phyloP scores from a whole-genome alignment of 345 rosid species.

The Pistacia atlantica region DNA sequence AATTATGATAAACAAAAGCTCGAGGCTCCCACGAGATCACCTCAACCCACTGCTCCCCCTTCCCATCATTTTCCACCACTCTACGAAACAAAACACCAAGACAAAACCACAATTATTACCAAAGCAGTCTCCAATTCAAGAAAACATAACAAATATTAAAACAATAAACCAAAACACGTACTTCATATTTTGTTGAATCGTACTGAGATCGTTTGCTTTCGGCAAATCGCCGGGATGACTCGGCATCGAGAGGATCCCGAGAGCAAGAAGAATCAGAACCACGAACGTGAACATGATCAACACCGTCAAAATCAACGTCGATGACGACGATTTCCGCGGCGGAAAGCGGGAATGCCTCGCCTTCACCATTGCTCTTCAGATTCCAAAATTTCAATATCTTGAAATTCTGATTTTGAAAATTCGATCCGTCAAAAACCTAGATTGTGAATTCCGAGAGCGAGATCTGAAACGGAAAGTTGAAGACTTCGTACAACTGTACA shows the following conservation, averaged over 20 bases:
- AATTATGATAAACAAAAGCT: slow-evolving; percentile 82
- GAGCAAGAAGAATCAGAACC: slow-evolving; percentile 65
- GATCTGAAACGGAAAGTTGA: not conserved
- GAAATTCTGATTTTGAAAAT: not conserved
- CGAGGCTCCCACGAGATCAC: slow-evolving; percentile 96
- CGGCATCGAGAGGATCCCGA: slow-evolving; percentile 76
- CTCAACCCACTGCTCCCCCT: slow-evolving; percentile 77
- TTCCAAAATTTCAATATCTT: slow-evolving; percentile 12
- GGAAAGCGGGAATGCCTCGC: slow-evolving; percentile 58
- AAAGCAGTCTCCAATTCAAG: slow-evolving; percentile 17
- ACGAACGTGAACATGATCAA: slow-evolving; percentile 65
- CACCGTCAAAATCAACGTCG: slow-evolving; percentile 53
- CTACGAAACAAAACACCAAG: slow-evolving; percentile 23
- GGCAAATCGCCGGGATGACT: slow-evolving; percentile 46
- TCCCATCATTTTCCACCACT: slow-evolving; percentile 46
- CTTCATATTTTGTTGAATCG: slow-evolving; percentile 55
- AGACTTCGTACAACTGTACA: not conserved
- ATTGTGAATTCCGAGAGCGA: not conserved
- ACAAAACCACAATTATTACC: slow-evolving; percentile 8
- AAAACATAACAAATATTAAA: not conserved
- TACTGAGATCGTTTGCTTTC: slow-evolving; percentile 76
- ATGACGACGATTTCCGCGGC: slow-evolving; percentile 54
- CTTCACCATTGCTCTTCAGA: slow-evolving; percentile 50
- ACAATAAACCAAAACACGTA: slow-evolving; percentile 3
- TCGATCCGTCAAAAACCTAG: not conserved